Evolutionary conservation across 2,329 filamentous ascomycete genomes (phyloP), one percentile per base, ranked within the genome.

Genomic region (Fusarium sp.): DNA sequence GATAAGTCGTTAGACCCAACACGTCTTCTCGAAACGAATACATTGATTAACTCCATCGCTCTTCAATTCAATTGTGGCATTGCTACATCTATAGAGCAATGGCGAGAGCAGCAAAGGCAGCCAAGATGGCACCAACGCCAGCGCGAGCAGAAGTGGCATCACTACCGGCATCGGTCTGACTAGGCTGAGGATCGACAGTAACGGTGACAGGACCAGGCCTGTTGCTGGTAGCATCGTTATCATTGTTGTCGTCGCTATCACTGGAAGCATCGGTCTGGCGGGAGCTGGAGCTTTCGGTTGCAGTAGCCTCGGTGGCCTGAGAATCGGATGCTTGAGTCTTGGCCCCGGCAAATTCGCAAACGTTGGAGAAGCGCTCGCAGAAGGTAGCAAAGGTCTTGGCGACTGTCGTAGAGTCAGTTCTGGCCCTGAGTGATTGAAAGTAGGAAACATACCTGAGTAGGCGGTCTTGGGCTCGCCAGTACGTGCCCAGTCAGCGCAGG

Each of bases 291-390:
- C 56, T 59, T 13, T 64, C 48, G 14, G 67, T 70, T 7, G 64
- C 55, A 46, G 29, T 65, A 22, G 67, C 58, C 37, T 48, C 32
- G 18, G 59, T 48, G 27, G 41, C 29, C 18, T 18, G 46, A 18
- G 61, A 64, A 16, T 64, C 57, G 27, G 62, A 47, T 30, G 70
- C 65, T 37, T 53, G 30, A 47, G 67, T 64, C 42, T 53, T 54
- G 7, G 59, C 32, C 25, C 41, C 52, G 34, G 53, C 48, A 40
- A 34, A 53, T 7, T 67, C 54, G 59, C 78, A 79, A 25, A 68
- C 78, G 30, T 77, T 72, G 57, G 67, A 74, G 53, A 75, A 79
- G 22, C 69, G 70, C 5, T 78, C 62, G 64, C 78, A 79, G 64
- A 77, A 77, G 18, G 67, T 75, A 22, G 75, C 75, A 48, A 78